phyloP scores from a whole-genome alignment of 176 grass and related monocot genomes.

The Paspalum vaginatum region DNA sequence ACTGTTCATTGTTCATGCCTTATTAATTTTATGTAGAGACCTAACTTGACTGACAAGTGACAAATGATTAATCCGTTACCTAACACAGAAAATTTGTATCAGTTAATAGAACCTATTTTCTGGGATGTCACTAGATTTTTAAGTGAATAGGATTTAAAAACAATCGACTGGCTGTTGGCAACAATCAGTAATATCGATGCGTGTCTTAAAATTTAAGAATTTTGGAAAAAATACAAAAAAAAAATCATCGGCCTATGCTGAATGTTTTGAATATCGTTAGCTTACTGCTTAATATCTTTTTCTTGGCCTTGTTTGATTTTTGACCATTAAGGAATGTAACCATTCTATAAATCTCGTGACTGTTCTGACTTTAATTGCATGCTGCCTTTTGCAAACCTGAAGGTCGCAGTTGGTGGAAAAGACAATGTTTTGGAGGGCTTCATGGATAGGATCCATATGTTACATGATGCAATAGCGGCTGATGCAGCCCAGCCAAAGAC shows the following conservation, averaged over 20 bases:
- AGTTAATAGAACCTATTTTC: background rate
- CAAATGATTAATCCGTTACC: background rate
- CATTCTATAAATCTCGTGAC: background rate
- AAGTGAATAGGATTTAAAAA: background rate
- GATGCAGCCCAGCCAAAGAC: slow-evolving; percentile 59
- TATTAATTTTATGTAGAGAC: background rate
- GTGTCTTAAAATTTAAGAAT: too few species aligned
- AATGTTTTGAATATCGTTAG: too few species aligned
- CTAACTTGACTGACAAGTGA: background rate
- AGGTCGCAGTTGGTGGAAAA: slow-evolving; percentile 78
- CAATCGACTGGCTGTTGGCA: too few species aligned
- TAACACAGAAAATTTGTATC: background rate
- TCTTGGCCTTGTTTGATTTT: background rate
- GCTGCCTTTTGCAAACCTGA: slow-evolving; percentile 28
- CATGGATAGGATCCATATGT: slow-evolving; percentile 40
- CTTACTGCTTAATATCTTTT: background rate
- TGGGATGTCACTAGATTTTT: background rate
- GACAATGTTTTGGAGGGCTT: slow-evolving; percentile 67
- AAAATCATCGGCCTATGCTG: too few species aligned
- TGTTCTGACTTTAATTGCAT: slow-evolving; percentile 1
- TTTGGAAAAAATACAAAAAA: too few species aligned
- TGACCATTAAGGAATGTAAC: background rate
- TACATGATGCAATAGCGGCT: slow-evolving; percentile 80
- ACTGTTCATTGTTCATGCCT: background rate
- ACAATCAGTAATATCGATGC: too few species aligned